These are phyloP conservation scores for Graphilbum fragrans DNA, from an alignment of 2,329 filamentous ascomycete genomes.

Conservation along the genomic window DNA sequence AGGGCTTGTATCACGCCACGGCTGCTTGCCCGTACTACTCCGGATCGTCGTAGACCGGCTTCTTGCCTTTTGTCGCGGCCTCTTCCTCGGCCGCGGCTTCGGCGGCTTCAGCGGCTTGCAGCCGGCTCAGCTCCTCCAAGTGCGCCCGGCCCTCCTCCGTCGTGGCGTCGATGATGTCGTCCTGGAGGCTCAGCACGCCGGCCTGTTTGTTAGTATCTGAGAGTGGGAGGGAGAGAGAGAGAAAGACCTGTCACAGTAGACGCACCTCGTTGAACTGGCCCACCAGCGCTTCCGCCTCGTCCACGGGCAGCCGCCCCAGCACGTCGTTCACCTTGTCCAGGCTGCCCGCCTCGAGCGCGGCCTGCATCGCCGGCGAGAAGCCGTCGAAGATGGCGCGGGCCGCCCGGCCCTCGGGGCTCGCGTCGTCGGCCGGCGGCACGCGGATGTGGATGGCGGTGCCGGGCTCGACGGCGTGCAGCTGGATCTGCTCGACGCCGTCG, in stretches of 20 bases:
- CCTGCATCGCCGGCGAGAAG: constrained; percentile 71
- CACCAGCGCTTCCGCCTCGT: constrained; percentile 72
- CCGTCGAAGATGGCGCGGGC: constrained; percentile 68
- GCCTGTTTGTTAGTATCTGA: constrained; percentile 3
- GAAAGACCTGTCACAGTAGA: not conserved
- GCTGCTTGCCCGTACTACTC: constrained; percentile 3
- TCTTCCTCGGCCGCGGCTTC: not conserved
- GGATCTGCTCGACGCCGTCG: constrained; percentile 80
- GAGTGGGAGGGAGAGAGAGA: not conserved
- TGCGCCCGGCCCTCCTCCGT: constrained; percentile 73
- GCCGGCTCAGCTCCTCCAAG: constrained; percentile 57
- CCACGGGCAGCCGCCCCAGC: constrained; percentile 71
- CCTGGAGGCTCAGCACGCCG: constrained; percentile 61
- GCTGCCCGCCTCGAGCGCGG: constrained; percentile 73
- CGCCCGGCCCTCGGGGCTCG: constrained; percentile 50
- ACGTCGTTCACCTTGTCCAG: constrained; percentile 83
- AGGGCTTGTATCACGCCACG: too few species aligned
- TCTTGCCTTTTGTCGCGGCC: not conserved
- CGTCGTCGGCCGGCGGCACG: constrained; percentile 58
- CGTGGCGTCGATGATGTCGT: constrained; percentile 90
- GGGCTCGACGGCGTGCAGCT: constrained; percentile 90
- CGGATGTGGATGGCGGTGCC: constrained; percentile 83
- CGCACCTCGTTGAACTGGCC: constrained; percentile 56
- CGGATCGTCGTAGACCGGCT: constrained; percentile 10
- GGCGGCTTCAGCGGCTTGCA: not conserved